phyloP scores from a whole-genome alignment of 495 filamentous ascomycete species.

The Cercophora scortea region DNA sequence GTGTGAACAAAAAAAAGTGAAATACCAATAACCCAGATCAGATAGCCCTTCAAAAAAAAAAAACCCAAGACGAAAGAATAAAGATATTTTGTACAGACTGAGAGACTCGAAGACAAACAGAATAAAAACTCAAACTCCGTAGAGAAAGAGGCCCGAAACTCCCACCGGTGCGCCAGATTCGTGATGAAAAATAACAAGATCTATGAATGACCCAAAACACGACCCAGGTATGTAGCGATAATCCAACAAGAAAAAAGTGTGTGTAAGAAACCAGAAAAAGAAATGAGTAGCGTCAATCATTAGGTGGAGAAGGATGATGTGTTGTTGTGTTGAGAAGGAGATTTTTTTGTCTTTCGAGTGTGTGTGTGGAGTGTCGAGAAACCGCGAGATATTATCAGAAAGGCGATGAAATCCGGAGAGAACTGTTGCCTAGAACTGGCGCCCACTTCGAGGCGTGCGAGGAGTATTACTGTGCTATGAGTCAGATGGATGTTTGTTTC shows the following conservation, averaged over 20 bases:
- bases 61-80: neutral
- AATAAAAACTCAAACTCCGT: neutral
- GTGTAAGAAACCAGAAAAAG: conserved; percentile 6
- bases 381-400: neutral
- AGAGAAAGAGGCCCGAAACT: neutral
- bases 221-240: neutral
- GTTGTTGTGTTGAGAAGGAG: conserved; percentile 7
- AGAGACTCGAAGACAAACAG: neutral
- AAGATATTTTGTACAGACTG: neutral
- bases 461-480: conserved; percentile 25
- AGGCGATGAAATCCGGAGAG: neutral
- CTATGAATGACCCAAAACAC: conserved; percentile 2
- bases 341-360: neutral
- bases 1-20: neutral
- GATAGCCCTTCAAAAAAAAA: neutral
- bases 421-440: conserved; percentile 14
- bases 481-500: neutral
- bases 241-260: conserved; percentile 1
- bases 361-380: neutral
- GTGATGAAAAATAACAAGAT: neutral
- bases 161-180: conserved; percentile 1
- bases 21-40: neutral
- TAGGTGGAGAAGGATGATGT: conserved; percentile 5
- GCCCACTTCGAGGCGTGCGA: conserved; percentile 36
- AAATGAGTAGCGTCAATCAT: conserved; percentile 9